phyloP scores from a whole-genome alignment of 805 yeast genomes.

The Sugiyamaella floridensis region DNA sequence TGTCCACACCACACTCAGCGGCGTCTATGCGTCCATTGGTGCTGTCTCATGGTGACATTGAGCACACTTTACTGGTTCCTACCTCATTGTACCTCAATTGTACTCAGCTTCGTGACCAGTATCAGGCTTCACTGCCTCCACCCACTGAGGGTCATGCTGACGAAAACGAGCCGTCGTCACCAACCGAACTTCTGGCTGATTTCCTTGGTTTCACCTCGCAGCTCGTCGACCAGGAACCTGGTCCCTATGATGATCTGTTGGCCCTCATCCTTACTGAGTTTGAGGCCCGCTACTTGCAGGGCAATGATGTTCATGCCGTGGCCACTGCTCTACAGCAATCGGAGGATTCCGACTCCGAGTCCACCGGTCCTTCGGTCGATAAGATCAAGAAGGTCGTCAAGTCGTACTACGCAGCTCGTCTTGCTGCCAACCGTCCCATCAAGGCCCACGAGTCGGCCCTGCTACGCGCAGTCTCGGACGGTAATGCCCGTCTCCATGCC shows the following conservation, averaged over 20 bases:
- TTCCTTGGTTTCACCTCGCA: conserved; percentile 57
- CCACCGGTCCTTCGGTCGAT: conserved; percentile 39
- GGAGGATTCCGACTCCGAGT: conserved; percentile 43
- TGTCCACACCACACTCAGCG: conserved; percentile 37
- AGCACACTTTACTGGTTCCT: conserved; percentile 83
- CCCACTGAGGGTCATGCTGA: conserved; percentile 73
- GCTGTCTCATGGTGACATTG: conserved; percentile 77
- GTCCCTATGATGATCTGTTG: conserved; percentile 64
- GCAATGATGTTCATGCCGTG: conserved; percentile 79
- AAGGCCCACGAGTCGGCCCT: conserved; percentile 50
- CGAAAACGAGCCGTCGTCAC: conserved; percentile 81
- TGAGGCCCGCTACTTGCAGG: conserved; percentile 68
- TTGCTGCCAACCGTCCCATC: conserved; percentile 44
- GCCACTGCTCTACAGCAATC: conserved; percentile 57
- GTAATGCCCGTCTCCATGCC: conserved; percentile 62
- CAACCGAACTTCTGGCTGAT: conserved; percentile 75
- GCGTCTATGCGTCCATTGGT: conserved; percentile 71
- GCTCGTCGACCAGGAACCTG: conserved; percentile 34
- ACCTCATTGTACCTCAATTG: conserved; percentile 70
- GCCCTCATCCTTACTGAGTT: conserved; percentile 71
- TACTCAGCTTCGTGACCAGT: conserved; percentile 83
- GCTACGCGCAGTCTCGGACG: conserved; percentile 52
- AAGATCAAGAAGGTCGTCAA: conserved; percentile 72
- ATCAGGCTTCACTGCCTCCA: conserved; percentile 63
- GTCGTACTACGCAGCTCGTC: conserved; percentile 63